Conservation (phyloP, 192 early-diverging fungal species). For the Oehlia diaphana region DNA sequence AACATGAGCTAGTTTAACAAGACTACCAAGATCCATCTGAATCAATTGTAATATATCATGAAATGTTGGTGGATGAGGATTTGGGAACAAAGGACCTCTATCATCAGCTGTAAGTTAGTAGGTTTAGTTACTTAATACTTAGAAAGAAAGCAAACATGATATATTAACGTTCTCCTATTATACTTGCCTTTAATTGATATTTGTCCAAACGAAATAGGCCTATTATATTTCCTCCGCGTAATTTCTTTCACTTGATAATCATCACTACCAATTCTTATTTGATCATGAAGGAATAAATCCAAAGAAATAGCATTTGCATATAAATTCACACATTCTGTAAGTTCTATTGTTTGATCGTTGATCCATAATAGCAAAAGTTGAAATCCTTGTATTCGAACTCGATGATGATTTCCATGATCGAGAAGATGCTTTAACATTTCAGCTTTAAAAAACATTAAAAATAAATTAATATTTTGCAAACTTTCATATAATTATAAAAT, state of each 20-base stretch:
- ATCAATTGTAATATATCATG: conserved; percentile 53
- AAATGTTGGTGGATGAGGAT: conserved; percentile 54
- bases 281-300: conserved; percentile 54
- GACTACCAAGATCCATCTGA: conserved; percentile 51
- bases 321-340: conserved; percentile 57
- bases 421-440: conserved; percentile 65
- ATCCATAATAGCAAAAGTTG: conserved; percentile 71
- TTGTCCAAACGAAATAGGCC: background rate
- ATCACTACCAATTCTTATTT: conserved; percentile 10
- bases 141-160: background rate
- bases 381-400: conserved; percentile 71
- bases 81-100: conserved; percentile 54
- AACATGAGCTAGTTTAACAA: conserved; percentile 57
- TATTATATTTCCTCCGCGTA: background rate
- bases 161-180: background rate
- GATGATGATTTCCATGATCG: conserved; percentile 65
- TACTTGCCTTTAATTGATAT: conserved; percentile 14
- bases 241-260: background rate
- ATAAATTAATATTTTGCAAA: background rate
- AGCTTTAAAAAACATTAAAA: conserved; percentile 38
- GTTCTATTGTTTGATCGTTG: conserved; percentile 63
- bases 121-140: background rate
- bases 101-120: conserved; percentile 39
- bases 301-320: conserved; percentile 68
- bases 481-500: background rate